Conservation (phyloP, 83 land plant genomes). For the Isoetes engelmannii region DNA sequence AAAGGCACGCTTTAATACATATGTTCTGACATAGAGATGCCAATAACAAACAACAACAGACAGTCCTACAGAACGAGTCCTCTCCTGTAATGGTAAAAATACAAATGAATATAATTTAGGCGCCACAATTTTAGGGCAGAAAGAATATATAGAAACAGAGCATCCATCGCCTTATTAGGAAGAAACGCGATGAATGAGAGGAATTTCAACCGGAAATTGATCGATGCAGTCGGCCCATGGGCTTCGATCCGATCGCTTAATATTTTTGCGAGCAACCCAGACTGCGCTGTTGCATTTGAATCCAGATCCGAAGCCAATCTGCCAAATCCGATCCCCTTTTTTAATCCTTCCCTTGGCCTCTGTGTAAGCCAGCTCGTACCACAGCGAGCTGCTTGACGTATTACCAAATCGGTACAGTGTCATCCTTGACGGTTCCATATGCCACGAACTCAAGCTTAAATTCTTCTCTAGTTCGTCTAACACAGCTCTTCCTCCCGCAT, state of each 20-base stretch:
- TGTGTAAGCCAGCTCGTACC: constrained; percentile 45
- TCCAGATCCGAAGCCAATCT: constrained; percentile 47
- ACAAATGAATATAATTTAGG: no score
- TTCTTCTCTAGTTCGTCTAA: constrained; percentile 50
- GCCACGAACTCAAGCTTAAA: constrained; percentile 32
- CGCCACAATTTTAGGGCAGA: no score
- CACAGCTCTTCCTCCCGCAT: constrained; percentile 40
- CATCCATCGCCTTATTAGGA: no score
- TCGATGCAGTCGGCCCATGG: constrained; percentile 50
- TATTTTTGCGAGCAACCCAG: constrained; percentile 32
- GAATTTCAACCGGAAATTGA: constrained; percentile 6
- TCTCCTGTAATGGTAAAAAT: no score
- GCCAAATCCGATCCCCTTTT: constrained; percentile 44
- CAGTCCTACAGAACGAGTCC: no score
- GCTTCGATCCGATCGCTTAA: constrained; percentile 37
- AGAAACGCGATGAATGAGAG: background rate
- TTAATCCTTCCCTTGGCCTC: constrained; percentile 44
- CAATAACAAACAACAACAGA: no score
- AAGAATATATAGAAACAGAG: no score
- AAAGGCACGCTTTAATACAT: no score
- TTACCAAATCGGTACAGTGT: constrained; percentile 45
- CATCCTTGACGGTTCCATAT: constrained; percentile 51
- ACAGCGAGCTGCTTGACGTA: constrained; percentile 45
- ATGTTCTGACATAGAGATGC: no score
- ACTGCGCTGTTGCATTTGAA: constrained; percentile 55